Evolutionary conservation across 2,329 filamentous ascomycete species (phyloP).

Genomic region (Leptographium wingfieldii): DNA sequence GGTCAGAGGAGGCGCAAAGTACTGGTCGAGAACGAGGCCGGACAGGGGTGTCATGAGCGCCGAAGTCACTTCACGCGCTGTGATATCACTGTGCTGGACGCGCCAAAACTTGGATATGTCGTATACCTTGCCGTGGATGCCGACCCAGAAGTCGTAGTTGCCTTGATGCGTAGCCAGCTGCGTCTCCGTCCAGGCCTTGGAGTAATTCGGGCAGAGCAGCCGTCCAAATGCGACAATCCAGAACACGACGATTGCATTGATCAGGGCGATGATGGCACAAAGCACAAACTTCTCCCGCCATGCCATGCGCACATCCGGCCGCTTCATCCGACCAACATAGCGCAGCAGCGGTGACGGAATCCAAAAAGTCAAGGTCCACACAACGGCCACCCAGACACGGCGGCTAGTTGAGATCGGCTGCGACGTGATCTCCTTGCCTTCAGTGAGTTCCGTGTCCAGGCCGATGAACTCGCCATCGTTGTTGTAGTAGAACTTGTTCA

Average conservation of each 20-base stretch:
- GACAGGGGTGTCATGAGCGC: constrained; percentile 64
- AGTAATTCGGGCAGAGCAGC: constrained; percentile 76
- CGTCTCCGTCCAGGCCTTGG: constrained; percentile 71
- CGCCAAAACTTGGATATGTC: constrained; percentile 85
- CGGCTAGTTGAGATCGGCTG: constrained; percentile 50
- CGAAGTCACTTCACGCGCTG: constrained; percentile 40
- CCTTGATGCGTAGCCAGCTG: constrained; percentile 61
- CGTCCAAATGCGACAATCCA: constrained; percentile 82
- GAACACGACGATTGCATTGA: constrained; percentile 77
- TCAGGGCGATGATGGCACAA: constrained; percentile 62
- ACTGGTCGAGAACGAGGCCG: constrained; percentile 68
- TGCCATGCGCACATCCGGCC: constrained; percentile 89
- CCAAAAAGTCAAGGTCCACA: constrained; percentile 87
- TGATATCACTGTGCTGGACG: constrained; percentile 66
- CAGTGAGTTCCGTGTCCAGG: constrained; percentile 65
- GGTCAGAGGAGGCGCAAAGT: constrained; percentile 69
- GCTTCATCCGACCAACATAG: constrained; percentile 87
- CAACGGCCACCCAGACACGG: constrained; percentile 66
- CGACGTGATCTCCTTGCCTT: constrained; percentile 64
- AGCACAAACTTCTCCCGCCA: constrained; percentile 93
- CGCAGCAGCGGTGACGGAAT: constrained; percentile 76
- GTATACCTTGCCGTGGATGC: constrained; percentile 78
- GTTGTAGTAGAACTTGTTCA: constrained; percentile 63
- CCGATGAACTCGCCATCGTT: constrained; percentile 55
- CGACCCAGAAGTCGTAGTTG: constrained; percentile 73